Base-by-base conservation (phyloP, 2,329 filamentous ascomycete species). In the Aspergillus pseudoglaucus region DNA sequence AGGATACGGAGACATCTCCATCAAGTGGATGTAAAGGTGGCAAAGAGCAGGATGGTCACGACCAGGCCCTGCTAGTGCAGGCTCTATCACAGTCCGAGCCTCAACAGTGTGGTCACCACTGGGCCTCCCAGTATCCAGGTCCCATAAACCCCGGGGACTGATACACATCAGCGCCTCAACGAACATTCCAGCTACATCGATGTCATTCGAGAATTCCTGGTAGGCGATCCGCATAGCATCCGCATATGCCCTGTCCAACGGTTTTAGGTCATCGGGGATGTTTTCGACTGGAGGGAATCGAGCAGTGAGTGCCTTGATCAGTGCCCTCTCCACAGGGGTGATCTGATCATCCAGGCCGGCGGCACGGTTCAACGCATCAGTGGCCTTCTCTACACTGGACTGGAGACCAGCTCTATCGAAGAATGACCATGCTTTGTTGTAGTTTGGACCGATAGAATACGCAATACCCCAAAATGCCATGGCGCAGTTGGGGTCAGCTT, bases 1-100 rank as follows among this genome's bases (percentile, higher is more conserved):
- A 0, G 85, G 84, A 0, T 69, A 75, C 0, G 72, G 67, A 0
- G 84, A 87, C 84, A 88, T 88, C 59, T 89, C 85, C 75, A 87
- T 83, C 8, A 87, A 75, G 54, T 88, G 85, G 27, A 88, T 85
- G 64, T 89, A 88, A 33, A 89, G 68, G 61, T 90, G 86, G 2
- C 88, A 71, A 0, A 89, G 65, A 0, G 85, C 86, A 0, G 86
- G 82, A 59, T 91, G 87, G 4, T 69, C 53, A 7, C 71, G 61
- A 1, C 72, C 77, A 1, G 72, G 59, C 2, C 72, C 68, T 3
- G 62, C 58, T 23, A 89, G 65, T 0, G 78, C 79, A 1, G 61
- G 64, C 20, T 87, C 83, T 2, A 87, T 69, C 1, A 83, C 69
- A 0, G 52, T 51, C 53, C 81, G 82, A 0, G 73, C 75, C 47